Conservation (phyloP, 2,329 filamentous ascomycete genomes). For the Amauroascus niger region DNA sequence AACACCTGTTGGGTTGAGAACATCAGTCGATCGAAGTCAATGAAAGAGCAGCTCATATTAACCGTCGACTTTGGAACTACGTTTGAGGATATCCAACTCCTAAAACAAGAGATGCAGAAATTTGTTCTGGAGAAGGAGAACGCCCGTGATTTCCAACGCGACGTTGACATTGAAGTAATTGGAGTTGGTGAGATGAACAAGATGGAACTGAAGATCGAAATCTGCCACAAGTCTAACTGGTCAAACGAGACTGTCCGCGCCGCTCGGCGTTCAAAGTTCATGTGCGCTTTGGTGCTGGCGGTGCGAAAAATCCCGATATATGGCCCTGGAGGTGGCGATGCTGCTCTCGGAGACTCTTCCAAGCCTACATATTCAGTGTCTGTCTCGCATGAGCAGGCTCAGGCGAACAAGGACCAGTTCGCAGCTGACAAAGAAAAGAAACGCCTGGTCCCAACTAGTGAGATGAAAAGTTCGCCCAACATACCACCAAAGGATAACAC, state of each 20-base stretch:
- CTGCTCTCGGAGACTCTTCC: constrained; percentile 49
- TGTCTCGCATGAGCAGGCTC: constrained; percentile 59
- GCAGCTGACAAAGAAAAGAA: constrained; percentile 52
- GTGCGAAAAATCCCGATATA: constrained; percentile 81
- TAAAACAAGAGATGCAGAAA: constrained; percentile 71
- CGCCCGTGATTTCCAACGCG: constrained; percentile 78
- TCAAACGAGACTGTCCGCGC: constrained; percentile 75
- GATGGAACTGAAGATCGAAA: constrained; percentile 68
- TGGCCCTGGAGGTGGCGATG: constrained; percentile 61
- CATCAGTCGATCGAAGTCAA: constrained; percentile 77
- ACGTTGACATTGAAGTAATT: constrained; percentile 66
- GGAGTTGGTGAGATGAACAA: constrained; percentile 82
- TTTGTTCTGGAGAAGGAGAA: constrained; percentile 83
- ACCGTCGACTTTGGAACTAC: constrained; percentile 76
- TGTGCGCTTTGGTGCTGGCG: constrained; percentile 81
- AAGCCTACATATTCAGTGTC: constrained; percentile 76
- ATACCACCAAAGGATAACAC: constrained; percentile 12
- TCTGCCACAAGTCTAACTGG: constrained; percentile 90
- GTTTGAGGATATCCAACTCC: constrained; percentile 79
- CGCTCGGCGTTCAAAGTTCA: constrained; percentile 83
- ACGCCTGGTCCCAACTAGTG: constrained; percentile 51
- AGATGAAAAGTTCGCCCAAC: constrained; percentile 13
- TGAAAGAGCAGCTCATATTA: constrained; percentile 75
- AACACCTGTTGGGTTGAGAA: constrained; percentile 96
- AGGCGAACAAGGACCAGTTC: constrained; percentile 51